These are phyloP conservation scores for Pseudomonodictys pantanalensis DNA, from an alignment of 495 filamentous ascomycete genomes.

Conservation along the genomic window DNA sequence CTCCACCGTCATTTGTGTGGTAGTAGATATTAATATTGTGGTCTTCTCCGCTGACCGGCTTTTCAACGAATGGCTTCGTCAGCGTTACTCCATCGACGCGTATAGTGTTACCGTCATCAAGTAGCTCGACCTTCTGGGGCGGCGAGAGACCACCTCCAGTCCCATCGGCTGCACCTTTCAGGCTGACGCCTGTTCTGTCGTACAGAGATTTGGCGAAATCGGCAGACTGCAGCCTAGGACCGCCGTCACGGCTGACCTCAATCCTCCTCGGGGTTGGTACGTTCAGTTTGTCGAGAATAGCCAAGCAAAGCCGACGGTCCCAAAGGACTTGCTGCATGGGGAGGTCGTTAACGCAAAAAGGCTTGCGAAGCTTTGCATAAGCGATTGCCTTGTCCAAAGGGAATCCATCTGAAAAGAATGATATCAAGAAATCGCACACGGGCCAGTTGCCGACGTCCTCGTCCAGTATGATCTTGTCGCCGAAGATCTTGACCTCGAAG, in stretches of 20 bases:
- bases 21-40: conserved; percentile 99
- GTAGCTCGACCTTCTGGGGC: conserved; percentile 68
- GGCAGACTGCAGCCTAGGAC: conserved; percentile 69
- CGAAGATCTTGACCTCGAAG: conserved; percentile 95
- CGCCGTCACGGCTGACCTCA: conserved; percentile 94
- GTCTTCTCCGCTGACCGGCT: conserved; percentile 96
- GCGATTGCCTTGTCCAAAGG: conserved; percentile 95
- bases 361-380: conserved; percentile 85
- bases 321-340: conserved; percentile 98
- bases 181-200: conserved; percentile 71
- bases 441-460: conserved; percentile 70
- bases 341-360: conserved; percentile 95
- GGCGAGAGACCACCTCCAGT: conserved; percentile 58
- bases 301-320: conserved; percentile 88
- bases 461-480: conserved; percentile 96
- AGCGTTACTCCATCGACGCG: conserved; percentile 79
- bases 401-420: conserved; percentile 97
- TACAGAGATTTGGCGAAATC: conserved; percentile 77
- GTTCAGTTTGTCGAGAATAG: conserved; percentile 79
- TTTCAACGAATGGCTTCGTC: conserved; percentile 95
- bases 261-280: conserved; percentile 85
- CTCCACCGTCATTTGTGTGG: conserved; percentile 76
- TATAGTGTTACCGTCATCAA: conserved; percentile 83
- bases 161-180: conserved; percentile 73
- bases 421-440: conserved; percentile 85